phyloP scores from a whole-genome alignment of 108 stramenopile species.

The Epipyxis sp. region DNA sequence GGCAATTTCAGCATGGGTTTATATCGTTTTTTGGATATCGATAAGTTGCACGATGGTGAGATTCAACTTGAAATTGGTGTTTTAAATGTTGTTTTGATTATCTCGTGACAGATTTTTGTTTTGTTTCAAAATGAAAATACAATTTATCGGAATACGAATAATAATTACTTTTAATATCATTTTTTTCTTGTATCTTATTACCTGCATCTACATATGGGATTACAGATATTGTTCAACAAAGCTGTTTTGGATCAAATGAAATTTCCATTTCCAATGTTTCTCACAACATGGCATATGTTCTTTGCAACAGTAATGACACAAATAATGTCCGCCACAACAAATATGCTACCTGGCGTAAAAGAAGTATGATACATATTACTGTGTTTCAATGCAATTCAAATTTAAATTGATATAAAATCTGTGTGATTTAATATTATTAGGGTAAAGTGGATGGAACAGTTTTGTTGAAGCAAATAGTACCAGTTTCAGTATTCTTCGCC shows the following conservation, averaged over 20 bases:
- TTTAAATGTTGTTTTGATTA: background rate
- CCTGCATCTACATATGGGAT: background rate
- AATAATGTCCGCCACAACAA: conserved; percentile 23
- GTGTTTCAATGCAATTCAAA: background rate
- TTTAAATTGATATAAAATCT: background rate
- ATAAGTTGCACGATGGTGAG: conserved; percentile 30
- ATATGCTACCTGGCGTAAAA: conserved; percentile 22
- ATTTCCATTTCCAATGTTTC: conserved; percentile 34
- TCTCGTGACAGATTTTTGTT: background rate
- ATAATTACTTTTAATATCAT: too few species aligned
- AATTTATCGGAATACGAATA: too few species aligned
- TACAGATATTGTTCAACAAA: conserved; percentile 26
- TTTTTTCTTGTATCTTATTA: background rate
- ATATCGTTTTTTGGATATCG: conserved; percentile 27
- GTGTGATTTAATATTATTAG: too few species aligned
- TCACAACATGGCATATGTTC: conserved; percentile 32
- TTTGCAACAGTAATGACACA: conserved; percentile 23
- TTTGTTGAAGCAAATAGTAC: conserved; percentile 15
- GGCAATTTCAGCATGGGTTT: conserved; percentile 15
- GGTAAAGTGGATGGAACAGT: conserved; percentile 15
- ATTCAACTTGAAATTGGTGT: background rate
- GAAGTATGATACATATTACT: background rate
- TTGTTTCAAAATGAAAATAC: too few species aligned
- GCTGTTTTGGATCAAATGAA: conserved; percentile 19
- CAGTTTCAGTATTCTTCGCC: conserved; percentile 28